phyloP scores from a whole-genome alignment of 164 flowering plant species.

The Macadamia integrifolia region DNA sequence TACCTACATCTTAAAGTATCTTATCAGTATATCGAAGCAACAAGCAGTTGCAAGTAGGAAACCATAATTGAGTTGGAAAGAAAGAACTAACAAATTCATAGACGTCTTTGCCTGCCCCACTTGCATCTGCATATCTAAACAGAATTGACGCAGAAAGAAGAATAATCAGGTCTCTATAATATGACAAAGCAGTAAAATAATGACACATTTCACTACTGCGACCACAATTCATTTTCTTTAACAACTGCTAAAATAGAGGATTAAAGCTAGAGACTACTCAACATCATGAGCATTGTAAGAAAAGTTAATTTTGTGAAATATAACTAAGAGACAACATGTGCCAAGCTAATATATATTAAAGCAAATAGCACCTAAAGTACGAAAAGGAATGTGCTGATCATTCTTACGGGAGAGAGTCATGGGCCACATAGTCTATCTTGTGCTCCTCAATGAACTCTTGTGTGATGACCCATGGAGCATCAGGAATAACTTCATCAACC shows the following conservation, averaged over 20 bases:
- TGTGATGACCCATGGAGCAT: slow-evolving; percentile 92
- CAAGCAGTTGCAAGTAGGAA: background rate
- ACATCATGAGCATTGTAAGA: background rate
- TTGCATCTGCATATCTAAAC: slow-evolving; percentile 26
- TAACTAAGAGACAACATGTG: no score
- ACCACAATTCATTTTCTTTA: background rate
- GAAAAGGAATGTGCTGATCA: slow-evolving; percentile 8
- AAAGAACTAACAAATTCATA: slow-evolving; percentile 23
- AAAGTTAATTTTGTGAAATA: background rate
- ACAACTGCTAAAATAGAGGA: background rate
- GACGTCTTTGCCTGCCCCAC: slow-evolving; percentile 26
- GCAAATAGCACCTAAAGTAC: background rate
- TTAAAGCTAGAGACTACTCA: background rate
- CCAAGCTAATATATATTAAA: background rate
- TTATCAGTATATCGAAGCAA: background rate
- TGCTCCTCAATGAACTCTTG: slow-evolving; percentile 89
- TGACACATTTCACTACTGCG: background rate
- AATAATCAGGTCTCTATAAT: background rate
- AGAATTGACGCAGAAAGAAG: background rate
- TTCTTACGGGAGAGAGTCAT: slow-evolving; percentile 96
- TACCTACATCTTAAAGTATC: slow-evolving; percentile 15
- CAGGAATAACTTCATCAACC: slow-evolving; percentile 99
- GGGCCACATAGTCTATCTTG: slow-evolving; percentile 86
- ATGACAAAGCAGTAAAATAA: background rate
- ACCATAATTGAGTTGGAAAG: background rate